These are phyloP conservation scores for Calocybe gambosa DNA, from an alignment of 1,284 basidiomycete species.

Conservation along the genomic window DNA sequence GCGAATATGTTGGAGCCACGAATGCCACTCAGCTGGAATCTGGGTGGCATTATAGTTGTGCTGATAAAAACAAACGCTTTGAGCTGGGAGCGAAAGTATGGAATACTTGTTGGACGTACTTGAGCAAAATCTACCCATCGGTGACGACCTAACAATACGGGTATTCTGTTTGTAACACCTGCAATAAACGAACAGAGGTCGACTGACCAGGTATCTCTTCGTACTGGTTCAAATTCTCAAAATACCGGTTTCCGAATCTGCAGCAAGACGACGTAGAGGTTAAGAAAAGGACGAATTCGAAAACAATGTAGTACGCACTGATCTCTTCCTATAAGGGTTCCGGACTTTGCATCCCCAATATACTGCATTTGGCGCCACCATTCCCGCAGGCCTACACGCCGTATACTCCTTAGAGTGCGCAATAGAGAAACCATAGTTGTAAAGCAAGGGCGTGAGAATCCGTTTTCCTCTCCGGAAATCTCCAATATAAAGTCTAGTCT, in stretches of 20 bases:
- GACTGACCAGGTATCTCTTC: conserved; percentile 81
- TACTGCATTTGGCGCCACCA: conserved; percentile 86
- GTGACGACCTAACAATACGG: conserved; percentile 64
- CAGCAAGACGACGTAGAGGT: background rate
- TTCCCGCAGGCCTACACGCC: conserved; percentile 69
- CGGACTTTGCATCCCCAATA: conserved; percentile 88
- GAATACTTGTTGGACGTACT: conserved; percentile 32
- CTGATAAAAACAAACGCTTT: conserved; percentile 28
- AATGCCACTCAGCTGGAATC: conserved; percentile 91
- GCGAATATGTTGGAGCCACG: conserved; percentile 91
- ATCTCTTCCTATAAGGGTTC: conserved; percentile 74
- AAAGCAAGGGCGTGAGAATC: no score
- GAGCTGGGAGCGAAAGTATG: background rate
- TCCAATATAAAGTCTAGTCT: no score
- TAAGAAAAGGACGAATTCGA: background rate
- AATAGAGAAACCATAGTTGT: conserved; percentile 61
- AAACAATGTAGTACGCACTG: conserved; percentile 47
- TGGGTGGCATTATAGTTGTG: conserved; percentile 87
- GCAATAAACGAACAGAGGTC: conserved; percentile 11
- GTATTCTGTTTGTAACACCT: background rate
- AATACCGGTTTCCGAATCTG: conserved; percentile 89
- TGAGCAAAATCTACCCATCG: conserved; percentile 92
- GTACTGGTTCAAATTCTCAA: conserved; percentile 79
- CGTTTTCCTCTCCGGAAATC: background rate
- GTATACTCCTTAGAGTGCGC: conserved; percentile 72